Evolutionary conservation across 1,284 basidiomycete species (phyloP).

Genomic region (Pascua guehoae): DNA sequence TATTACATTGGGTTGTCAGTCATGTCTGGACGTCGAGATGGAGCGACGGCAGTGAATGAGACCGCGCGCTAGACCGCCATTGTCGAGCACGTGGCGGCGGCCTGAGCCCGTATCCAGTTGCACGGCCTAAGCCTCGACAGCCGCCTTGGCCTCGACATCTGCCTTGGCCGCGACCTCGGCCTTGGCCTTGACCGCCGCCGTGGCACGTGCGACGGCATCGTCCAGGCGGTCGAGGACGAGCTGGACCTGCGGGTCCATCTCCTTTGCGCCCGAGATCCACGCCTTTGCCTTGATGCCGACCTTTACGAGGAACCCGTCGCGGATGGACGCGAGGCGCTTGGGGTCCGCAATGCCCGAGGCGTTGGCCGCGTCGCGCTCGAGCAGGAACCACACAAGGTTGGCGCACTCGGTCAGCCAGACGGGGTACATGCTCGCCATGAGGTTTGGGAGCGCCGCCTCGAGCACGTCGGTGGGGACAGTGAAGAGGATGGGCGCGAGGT

Average conservation of each 20-base stretch:
- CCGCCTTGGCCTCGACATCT: too few relatives aligned
- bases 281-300: constrained; percentile 6
- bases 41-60: too few relatives aligned
- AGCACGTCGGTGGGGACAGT: constrained; percentile 15
- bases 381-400: constrained; percentile 18
- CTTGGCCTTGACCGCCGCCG: constrained; percentile 1
- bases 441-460: constrained; percentile 11
- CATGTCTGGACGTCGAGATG: too few relatives aligned
- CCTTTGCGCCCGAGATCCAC: constrained; percentile 3
- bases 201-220: constrained; percentile 10
- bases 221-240: constrained; percentile 13
- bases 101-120: too few relatives aligned
- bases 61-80: too few relatives aligned
- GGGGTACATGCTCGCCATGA: constrained; percentile 24
- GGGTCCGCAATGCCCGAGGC: constrained; percentile 6
- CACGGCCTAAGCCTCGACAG: too few relatives aligned
- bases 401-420: constrained; percentile 31
- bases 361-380: constrained; percentile 13
- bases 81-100: too few relatives aligned
- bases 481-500: constrained; percentile 24
- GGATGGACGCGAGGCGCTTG: not conserved
- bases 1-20: too few relatives aligned
- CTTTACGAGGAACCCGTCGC: constrained; percentile 2
- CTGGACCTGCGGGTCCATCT: not conserved
- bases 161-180: too few relatives aligned